These are phyloP conservation scores for Viola odorata DNA, from an alignment of 345 rosid genomes.

Conservation along the genomic window DNA sequence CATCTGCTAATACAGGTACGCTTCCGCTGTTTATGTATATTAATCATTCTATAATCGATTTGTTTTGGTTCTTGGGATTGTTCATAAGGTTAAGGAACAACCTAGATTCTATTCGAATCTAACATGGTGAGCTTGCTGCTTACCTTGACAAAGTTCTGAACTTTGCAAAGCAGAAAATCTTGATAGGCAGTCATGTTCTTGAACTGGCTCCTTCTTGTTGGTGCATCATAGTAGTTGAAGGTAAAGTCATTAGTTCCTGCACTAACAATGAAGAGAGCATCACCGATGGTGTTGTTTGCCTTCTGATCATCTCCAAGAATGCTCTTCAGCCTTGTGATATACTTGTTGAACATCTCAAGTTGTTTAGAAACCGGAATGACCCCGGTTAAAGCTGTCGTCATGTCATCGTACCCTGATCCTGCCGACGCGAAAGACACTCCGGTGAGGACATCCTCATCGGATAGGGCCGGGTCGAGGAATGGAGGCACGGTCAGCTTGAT, in stretches of 20 bases:
- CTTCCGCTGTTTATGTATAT: background rate
- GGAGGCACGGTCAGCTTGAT: slow-evolving; percentile 41
- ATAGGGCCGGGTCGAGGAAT: slow-evolving; percentile 32
- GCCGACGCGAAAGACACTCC: slow-evolving; percentile 47
- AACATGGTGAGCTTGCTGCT: background rate
- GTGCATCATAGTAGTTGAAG: slow-evolving; percentile 39
- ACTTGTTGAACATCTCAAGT: slow-evolving; percentile 30
- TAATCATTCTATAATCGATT: background rate
- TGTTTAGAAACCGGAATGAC: slow-evolving; percentile 42
- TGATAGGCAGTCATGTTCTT: slow-evolving; percentile 33
- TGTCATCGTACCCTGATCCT: slow-evolving; percentile 38
- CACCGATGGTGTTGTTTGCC: slow-evolving; percentile 30
- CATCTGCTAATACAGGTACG: background rate
- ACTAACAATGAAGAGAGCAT: slow-evolving; percentile 43
- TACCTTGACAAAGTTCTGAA: slow-evolving; percentile 42
- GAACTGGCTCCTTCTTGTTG: slow-evolving; percentile 31
- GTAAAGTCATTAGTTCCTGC: slow-evolving; percentile 57
- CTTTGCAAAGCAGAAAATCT: slow-evolving; percentile 30
- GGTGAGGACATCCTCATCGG: slow-evolving; percentile 17
- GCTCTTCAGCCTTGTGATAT: slow-evolving; percentile 25
- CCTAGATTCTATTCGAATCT: too few species aligned
- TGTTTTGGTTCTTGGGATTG: too few species aligned
- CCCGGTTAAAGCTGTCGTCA: slow-evolving; percentile 10
- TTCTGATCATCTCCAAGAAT: slow-evolving; percentile 29
- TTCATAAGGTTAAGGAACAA: too few species aligned